These are phyloP conservation scores for Trypanosomatidae sp. DNA, from an alignment of 208 protist genomes.

Conservation along the genomic window DNA sequence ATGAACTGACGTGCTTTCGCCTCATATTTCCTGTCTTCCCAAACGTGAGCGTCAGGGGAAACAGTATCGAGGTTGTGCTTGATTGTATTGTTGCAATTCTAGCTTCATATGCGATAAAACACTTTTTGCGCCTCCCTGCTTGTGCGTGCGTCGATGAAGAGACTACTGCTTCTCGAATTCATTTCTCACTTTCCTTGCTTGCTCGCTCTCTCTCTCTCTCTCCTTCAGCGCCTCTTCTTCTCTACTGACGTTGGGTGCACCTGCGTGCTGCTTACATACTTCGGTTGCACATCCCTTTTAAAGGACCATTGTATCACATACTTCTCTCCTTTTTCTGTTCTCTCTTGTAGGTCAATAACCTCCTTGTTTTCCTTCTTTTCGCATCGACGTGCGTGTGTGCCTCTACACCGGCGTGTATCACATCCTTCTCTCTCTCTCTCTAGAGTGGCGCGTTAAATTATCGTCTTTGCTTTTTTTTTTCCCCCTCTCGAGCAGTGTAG, in stretches of 20 bases:
- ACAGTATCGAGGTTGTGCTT: not conserved
- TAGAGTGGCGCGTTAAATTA: not conserved
- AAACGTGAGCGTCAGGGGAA: not conserved
- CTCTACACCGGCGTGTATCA: not conserved
- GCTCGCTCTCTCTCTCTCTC: not conserved
- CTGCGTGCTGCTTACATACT: not conserved
- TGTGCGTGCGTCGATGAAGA: not conserved
- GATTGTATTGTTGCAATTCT: not conserved
- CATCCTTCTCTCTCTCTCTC: not conserved
- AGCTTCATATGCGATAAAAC: not conserved
- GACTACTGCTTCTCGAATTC: not conserved
- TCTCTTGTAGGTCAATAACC: not conserved
- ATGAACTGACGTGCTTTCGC: not conserved
- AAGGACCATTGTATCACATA: not conserved
- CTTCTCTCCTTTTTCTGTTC: not conserved
- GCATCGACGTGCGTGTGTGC: not conserved
- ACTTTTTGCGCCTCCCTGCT: not conserved
- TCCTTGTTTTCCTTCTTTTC: not conserved
- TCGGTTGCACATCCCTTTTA: not conserved
- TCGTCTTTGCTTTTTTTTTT: not conserved
- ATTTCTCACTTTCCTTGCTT: not conserved
- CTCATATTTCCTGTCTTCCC: constrained; percentile 4
- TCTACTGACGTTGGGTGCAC: not conserved
- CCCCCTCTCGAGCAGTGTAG: not conserved
- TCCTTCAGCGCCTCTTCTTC: not conserved